Conservation (phyloP, 2,329 filamentous ascomycete genomes). For the Westerdykella sp. region DNA sequence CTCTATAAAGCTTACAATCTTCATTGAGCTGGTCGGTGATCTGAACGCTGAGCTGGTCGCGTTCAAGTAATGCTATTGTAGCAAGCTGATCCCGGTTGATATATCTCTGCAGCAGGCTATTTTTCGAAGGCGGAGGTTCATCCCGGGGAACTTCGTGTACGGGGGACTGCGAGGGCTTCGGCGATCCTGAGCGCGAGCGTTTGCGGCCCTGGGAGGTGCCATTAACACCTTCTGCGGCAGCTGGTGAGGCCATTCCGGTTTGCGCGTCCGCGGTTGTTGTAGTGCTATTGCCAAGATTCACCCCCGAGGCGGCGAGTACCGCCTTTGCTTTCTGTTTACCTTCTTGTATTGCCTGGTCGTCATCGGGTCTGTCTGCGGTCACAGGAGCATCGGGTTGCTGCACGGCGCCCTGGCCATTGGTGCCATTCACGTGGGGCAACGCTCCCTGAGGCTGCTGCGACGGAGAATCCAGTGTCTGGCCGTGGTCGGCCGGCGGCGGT, state of each 20-base stretch:
- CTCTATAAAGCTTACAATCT: slow-evolving; percentile 22
- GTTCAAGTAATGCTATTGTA: slow-evolving; percentile 48
- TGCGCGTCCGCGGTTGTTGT: slow-evolving; percentile 20
- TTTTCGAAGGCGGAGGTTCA: slow-evolving; percentile 30
- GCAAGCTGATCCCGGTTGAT: slow-evolving; percentile 58
- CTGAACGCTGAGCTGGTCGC: slow-evolving; percentile 49
- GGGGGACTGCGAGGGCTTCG: slow-evolving; percentile 40
- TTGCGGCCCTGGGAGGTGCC: slow-evolving; percentile 49
- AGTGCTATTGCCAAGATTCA: slow-evolving; percentile 29
- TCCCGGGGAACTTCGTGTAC: slow-evolving; percentile 34
- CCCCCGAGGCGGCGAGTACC: slow-evolving; percentile 50
- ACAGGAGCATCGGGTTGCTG: slow-evolving; percentile 26
- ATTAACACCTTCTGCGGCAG: slow-evolving; percentile 40
- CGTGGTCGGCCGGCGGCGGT: slow-evolving; percentile 12
- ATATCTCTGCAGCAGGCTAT: slow-evolving; percentile 56
- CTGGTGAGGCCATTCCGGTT: slow-evolving; percentile 22
- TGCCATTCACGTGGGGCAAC: slow-evolving; percentile 22
- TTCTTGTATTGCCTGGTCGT: slow-evolving; percentile 48
- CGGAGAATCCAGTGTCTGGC: slow-evolving; percentile 19
- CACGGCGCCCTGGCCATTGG: slow-evolving; percentile 27
- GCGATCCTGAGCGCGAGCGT: slow-evolving; percentile 55
- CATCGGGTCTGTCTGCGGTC: slow-evolving; percentile 20
- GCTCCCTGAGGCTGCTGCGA: slow-evolving; percentile 22
- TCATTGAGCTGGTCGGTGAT: slow-evolving; percentile 54
- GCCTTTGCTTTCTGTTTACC: slow-evolving; percentile 57